Evolutionary conservation across 1,139 yeast genomes (phyloP).

Genomic region (Hemisphaericaspora subhashii): DNA sequence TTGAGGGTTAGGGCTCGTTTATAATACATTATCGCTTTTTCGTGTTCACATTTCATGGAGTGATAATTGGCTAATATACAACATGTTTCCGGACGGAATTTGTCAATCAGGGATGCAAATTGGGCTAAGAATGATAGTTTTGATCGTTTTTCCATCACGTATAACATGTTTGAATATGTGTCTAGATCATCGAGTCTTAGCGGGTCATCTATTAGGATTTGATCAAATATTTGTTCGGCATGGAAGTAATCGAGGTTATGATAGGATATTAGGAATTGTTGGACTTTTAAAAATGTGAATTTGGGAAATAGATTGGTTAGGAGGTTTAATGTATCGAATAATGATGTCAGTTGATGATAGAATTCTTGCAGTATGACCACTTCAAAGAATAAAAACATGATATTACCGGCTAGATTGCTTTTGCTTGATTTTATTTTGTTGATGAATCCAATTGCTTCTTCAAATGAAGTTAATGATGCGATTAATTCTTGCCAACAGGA

Average conservation of each 20-base stretch:
- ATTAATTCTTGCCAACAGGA: constrained; percentile 87
- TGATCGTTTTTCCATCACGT: constrained; percentile 87
- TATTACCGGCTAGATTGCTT: constrained; percentile 22
- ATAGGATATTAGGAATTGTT: constrained; percentile 76
- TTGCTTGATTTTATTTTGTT: constrained; percentile 33
- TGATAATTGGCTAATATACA: constrained; percentile 93
- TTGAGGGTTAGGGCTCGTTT: constrained; percentile 84
- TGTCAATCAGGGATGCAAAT: constrained; percentile 77
- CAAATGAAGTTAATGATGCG: constrained; percentile 60
- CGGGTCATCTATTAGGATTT: constrained; percentile 75
- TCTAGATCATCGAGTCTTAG: constrained; percentile 87
- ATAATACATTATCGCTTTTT: constrained; percentile 89
- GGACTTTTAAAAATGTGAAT: constrained; percentile 74
- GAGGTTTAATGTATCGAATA: constrained; percentile 49
- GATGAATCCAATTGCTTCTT: constrained; percentile 56
- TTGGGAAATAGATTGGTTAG: constrained; percentile 60
- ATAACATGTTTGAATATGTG: constrained; percentile 86
- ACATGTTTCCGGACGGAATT: constrained; percentile 91
- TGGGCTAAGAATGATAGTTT: constrained; percentile 88
- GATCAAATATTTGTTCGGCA: constrained; percentile 80
- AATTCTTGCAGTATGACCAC: constrained; percentile 77
- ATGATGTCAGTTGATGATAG: constrained; percentile 60
- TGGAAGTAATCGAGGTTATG: constrained; percentile 78
- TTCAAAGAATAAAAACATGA: constrained; percentile 71
- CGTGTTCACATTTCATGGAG: constrained; percentile 90